Conservation (phyloP, 2,329 filamentous ascomycete genomes). For the Eurotiales sp. region DNA sequence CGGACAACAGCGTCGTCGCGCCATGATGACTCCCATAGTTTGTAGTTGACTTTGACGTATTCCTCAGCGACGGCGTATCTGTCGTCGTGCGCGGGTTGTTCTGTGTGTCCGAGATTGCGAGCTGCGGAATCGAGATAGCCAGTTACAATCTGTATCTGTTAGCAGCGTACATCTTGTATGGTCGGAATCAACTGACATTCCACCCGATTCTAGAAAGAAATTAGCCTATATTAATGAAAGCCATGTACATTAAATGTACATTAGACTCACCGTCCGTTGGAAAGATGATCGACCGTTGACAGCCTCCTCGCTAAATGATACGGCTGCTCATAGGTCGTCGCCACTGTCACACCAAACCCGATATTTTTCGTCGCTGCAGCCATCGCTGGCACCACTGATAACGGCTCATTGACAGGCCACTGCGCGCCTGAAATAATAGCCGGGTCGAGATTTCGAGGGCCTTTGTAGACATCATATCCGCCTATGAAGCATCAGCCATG, state of each 20-base stretch:
- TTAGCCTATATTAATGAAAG: neutral
- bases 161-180: conserved; percentile 17
- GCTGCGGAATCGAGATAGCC: conserved; percentile 66
- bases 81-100: conserved; percentile 62
- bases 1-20: conserved; percentile 62
- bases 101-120: conserved; percentile 56
- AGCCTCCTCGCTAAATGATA: conserved; percentile 64
- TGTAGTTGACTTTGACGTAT: conserved; percentile 63
- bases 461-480: conserved; percentile 67
- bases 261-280: conserved; percentile 53
- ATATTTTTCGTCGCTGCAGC: conserved; percentile 63
- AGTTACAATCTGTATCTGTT: conserved; percentile 54
- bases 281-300: conserved; percentile 64
- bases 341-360: conserved; percentile 65
- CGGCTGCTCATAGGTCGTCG: conserved; percentile 66
- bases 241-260: neutral
- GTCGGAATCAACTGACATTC: conserved; percentile 42
- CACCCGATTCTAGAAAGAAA: conserved; percentile 46
- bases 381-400: conserved; percentile 63
- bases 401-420: conserved; percentile 68
- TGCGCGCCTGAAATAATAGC: conserved; percentile 62
- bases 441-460: conserved; percentile 56
- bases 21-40: conserved; percentile 66
- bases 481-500: conserved; percentile 31
- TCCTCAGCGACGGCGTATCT: conserved; percentile 62